Percentiles rank a stretch among this genome's conserved stretches.
These are phyloP conservation scores for Eimeria zaria DNA, from an alignment of 169 alveolate species.

Conservation along the genomic window DNA sequence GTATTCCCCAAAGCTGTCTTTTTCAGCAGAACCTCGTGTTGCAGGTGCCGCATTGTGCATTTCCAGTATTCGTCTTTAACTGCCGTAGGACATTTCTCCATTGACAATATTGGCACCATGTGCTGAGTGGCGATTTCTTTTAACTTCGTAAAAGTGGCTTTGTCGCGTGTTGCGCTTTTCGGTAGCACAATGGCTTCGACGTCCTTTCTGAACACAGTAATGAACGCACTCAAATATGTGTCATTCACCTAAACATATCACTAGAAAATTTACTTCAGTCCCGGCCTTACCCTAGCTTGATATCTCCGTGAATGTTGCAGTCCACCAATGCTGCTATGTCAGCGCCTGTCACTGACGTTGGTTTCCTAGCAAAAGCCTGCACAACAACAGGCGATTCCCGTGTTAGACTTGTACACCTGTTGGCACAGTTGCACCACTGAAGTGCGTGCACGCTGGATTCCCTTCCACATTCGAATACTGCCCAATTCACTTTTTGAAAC, in stretches of 20 bases:
- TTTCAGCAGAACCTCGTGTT: conserved; percentile 14
- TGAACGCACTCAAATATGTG: background rate
- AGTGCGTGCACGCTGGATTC: background rate
- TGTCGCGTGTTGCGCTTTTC: conserved; percentile 45
- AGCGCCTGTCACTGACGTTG: conserved; percentile 7
- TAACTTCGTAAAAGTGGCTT: conserved; percentile 10
- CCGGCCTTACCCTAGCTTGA: conserved; percentile 39
- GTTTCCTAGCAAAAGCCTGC: conserved; percentile 50
- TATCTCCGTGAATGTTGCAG: conserved; percentile 55
- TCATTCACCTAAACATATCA: background rate
- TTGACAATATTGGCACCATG: conserved; percentile 33
- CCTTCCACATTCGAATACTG: background rate
- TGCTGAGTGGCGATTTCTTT: conserved; percentile 39
- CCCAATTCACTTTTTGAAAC: background rate
- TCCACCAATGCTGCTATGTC: conserved; percentile 48
- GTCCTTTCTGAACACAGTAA: conserved; percentile 49
- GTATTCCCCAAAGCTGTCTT: conserved; percentile 56
- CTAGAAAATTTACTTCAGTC: background rate
- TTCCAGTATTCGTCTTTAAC: conserved; percentile 50
- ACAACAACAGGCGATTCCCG: background rate
- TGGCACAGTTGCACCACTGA: background rate
- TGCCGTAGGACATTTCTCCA: conserved; percentile 32
- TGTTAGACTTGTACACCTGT: background rate
- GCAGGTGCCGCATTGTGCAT: conserved; percentile 33
- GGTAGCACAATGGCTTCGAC: conserved; percentile 63